Conservation (phyloP, 2,329 filamentous ascomycete genomes). For the Leptographium lundbergii region DNA sequence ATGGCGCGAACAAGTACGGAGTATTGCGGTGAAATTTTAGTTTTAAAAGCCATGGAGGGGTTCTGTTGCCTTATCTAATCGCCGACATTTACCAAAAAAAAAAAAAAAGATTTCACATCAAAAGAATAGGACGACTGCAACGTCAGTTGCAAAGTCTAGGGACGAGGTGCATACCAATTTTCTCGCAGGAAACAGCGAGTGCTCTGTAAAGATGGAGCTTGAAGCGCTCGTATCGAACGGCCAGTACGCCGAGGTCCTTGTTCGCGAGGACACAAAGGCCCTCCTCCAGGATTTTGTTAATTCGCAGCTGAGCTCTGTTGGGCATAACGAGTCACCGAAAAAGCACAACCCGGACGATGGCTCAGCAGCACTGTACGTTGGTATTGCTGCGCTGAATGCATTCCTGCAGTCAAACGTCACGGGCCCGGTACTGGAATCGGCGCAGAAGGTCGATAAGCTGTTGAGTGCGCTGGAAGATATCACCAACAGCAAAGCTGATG, state of each 20-base stretch:
- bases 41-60: background rate
- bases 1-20: background rate
- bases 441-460: conserved; percentile 18
- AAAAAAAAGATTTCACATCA: conserved; percentile 1
- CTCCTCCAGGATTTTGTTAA: conserved; percentile 6
- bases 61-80: conserved; percentile 9
- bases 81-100: background rate
- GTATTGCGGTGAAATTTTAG: background rate
- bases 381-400: conserved; percentile 57
- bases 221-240: background rate
- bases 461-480: conserved; percentile 16
- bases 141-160: background rate
- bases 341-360: background rate
- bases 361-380: conserved; percentile 30
- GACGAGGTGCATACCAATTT: background rate
- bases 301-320: background rate
- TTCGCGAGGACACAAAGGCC: background rate
- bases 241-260: conserved; percentile 7
- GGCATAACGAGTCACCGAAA: background rate
- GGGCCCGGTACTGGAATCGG: conserved; percentile 56
- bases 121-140: background rate
- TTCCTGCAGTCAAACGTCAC: conserved; percentile 85
- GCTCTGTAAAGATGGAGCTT: conserved; percentile 5
- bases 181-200: background rate
- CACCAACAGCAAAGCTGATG: background rate